Base-by-base conservation (phyloP, 2,329 filamentous ascomycete genomes). In the Diaporthe ampelina region DNA sequence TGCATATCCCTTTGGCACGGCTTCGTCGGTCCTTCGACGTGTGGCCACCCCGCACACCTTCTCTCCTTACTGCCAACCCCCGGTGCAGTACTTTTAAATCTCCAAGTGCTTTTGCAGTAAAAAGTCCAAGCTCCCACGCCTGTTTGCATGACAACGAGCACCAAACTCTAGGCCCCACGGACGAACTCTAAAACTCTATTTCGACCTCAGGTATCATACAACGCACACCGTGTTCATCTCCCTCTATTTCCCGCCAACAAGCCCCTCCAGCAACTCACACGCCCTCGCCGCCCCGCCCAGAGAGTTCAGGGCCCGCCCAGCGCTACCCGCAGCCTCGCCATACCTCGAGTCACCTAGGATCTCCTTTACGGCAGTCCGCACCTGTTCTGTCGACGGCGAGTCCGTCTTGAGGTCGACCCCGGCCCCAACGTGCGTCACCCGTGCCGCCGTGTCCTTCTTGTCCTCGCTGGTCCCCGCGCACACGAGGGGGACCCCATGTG, bases 401-500 rank as follows among this genome's bases (percentile, higher is more conserved):
- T 82, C 81, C 0, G 83, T 84, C 45, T 78, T 76, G 26, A 89
- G 78, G 77, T 88, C 87, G 59, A 87, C 79, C 0, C 84, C 87
- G 10, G 87, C 79, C 15, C 86, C 86, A 0, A 83, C 81, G 78
- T 80, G 84, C 73, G 85, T 84, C 8, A 83, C 84, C 1, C 86
- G 81, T 63, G 82, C 80, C 3, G 81, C 81, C 21, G 85, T 83
- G 76, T 87, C 84, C 4, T 81, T 79, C 79, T 86, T 86, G 65
- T 86, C 85, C 59, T 83, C 83, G 50, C 79, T 81, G 21, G 79
- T 78, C 1, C 87, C 87, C 0, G 85, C 83, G 26, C 88, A 78
- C 2, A 89, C 84, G 78, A 88, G 82, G 1, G 87, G 87, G 32
- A 87, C 84, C 0, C 86, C 86, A 70, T 85, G 83, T 45, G 83